Evolutionary conservation across 768 basidiomycete genomes (phyloP).

Genomic region (Naganishia randhawae): DNA sequence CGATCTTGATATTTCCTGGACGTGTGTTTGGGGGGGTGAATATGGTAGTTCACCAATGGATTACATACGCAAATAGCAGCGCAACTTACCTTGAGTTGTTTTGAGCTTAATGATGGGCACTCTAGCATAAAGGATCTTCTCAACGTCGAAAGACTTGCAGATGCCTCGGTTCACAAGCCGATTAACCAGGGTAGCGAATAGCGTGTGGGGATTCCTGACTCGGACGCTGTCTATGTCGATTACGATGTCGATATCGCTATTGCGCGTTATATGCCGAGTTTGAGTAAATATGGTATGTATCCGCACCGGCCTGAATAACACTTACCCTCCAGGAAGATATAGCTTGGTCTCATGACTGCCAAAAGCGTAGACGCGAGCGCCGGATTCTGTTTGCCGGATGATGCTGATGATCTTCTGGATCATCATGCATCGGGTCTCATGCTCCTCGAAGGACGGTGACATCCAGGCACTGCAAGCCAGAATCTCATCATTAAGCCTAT

Average conservation of each 20-base stretch:
- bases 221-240: slow-evolving; percentile 49
- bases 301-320: slow-evolving; percentile 18
- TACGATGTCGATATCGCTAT: slow-evolving; percentile 91
- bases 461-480: slow-evolving; percentile 80
- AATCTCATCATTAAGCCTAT: slow-evolving; percentile 78
- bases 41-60: background rate
- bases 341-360: slow-evolving; percentile 90
- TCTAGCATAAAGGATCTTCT: slow-evolving; percentile 85
- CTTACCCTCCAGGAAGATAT: slow-evolving; percentile 87
- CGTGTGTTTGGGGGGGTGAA: too few species aligned
- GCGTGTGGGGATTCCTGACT: slow-evolving; percentile 63
- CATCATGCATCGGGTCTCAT: slow-evolving; percentile 52
- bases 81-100: slow-evolving; percentile 60
- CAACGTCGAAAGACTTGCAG: background rate
- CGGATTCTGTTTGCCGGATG: slow-evolving; percentile 65
- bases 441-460: slow-evolving; percentile 77
- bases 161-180: background rate
- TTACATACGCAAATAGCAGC: background rate
- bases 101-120: slow-evolving; percentile 97
- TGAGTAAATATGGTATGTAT: background rate
- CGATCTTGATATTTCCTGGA: slow-evolving; percentile 57
- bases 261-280: background rate
- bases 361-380: slow-evolving; percentile 78
- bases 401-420: slow-evolving; percentile 67
- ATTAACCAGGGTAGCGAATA: slow-evolving; percentile 33